Base-by-base conservation (phyloP, 2,329 filamentous ascomycete genomes). In the Exophiala calicioides region DNA sequence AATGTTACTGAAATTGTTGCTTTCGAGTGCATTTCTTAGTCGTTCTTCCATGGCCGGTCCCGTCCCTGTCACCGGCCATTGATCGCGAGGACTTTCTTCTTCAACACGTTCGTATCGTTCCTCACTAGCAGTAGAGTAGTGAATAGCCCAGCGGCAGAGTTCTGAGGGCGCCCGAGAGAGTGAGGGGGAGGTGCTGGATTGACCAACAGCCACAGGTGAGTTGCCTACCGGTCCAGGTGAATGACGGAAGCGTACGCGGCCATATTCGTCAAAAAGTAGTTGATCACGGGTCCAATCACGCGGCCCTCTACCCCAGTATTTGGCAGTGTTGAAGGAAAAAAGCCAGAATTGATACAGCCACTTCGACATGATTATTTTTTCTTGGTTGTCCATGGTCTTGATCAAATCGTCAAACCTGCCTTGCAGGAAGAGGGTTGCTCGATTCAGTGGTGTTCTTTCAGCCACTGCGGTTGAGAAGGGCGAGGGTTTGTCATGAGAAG, bases 1-100 rank as follows among this genome's bases (percentile, higher is more conserved):
- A 29, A 60, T 47, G n/a, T 52, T 53, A 30, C 62, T 65, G 49
- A 65, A 62, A 29, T 56, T 47, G 33, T 60, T 62, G 36, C 32
- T 57, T 32, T 53, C 51, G n/a, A 63, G 47, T 16, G 31, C 47
- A 33, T 24, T 31, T 13, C 10, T 12, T 3, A 54, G 44, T 24
- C 19, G 23, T 32, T 53, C 32, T 24, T 34, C 40, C 3, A 42
- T 18, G 7, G 27, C 24, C 13, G 30, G 26, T 26, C 37, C 16
- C 26, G 4, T 5, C 32, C 19, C 4, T 21, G 9, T n/a, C 30
- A 6, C 23, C 10, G 40, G 30, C 44, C 13, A 44, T n/a, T 21
- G 5, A 40, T 23, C 12, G n/a, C 30, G 23, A 18, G 29, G 15
- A 12, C 12, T 18, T 29, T 27, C 18, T 4, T 27, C 36, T 4